Conservation (phyloP, 805 yeast species). For the Saccharomycopsis olivae region DNA sequence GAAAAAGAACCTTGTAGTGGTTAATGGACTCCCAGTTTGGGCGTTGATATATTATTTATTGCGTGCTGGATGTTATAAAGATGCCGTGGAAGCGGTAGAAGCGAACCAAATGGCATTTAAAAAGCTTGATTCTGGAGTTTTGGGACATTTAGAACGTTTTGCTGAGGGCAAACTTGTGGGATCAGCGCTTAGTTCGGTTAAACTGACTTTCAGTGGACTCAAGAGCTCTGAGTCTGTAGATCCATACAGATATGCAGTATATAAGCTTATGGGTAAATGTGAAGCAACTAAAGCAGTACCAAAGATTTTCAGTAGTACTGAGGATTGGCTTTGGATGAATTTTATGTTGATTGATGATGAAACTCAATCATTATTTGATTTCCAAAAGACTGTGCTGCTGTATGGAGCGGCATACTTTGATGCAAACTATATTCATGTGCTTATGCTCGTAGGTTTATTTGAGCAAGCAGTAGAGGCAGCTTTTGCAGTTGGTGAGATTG, state of each 20-base stretch:
- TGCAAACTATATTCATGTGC: constrained; percentile 49
- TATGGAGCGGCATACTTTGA: constrained; percentile 69
- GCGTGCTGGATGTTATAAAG: constrained; percentile 73
- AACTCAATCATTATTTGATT: constrained; percentile 58
- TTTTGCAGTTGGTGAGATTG: constrained; percentile 58
- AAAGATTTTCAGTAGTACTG: constrained; percentile 63
- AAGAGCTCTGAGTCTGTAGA: constrained; percentile 60
- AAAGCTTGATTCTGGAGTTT: constrained; percentile 77
- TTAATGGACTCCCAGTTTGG: constrained; percentile 91
- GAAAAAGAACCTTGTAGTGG: constrained; percentile 43
- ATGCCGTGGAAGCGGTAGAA: constrained; percentile 61
- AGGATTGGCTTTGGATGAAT: constrained; percentile 97
- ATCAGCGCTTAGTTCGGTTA: constrained; percentile 58
- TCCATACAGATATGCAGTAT: constrained; percentile 83
- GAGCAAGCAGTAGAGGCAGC: constrained; percentile 68
- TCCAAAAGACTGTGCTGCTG: constrained; percentile 60
- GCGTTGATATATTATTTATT: constrained; percentile 76
- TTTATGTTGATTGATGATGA: constrained; percentile 70
- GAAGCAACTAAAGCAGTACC: constrained; percentile 59
- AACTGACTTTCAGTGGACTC: constrained; percentile 76
- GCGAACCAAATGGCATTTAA: constrained; percentile 63
- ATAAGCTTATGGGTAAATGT: constrained; percentile 89
- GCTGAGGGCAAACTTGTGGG: constrained; percentile 49
- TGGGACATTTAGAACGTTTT: constrained; percentile 65
- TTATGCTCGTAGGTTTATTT: constrained; percentile 67